Evolutionary conservation across 2,329 filamentous ascomycete genomes (phyloP).

Genomic region (Phyllosticta citriasiana): DNA sequence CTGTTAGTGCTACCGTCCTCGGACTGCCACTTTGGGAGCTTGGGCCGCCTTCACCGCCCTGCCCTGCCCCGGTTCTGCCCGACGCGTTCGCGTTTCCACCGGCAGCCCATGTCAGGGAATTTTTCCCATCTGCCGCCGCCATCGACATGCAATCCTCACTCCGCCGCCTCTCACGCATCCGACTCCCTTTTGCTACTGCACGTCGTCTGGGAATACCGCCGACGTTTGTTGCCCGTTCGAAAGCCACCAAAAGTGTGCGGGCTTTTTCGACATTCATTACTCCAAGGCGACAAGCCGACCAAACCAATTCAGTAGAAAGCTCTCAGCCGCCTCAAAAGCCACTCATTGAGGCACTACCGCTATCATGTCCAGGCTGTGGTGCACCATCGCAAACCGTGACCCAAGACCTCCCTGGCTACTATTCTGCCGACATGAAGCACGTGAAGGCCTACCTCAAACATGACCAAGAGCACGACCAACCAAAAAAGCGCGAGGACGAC

Average conservation of each 20-base stretch:
- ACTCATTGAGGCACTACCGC: constrained; percentile 28
- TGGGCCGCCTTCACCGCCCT: not conserved
- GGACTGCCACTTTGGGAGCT: constrained; percentile 2
- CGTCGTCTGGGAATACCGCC: not conserved
- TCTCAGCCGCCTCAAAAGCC: not conserved
- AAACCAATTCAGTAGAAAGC: not conserved
- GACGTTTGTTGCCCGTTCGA: not conserved
- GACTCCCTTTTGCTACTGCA: not conserved
- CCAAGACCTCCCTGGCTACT: constrained; percentile 47
- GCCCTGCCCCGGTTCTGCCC: not conserved
- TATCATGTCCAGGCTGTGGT: constrained; percentile 53
- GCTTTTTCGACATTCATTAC: not conserved
- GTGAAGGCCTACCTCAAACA: constrained; percentile 31
- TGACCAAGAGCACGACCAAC: constrained; percentile 5
- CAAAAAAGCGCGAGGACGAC: constrained; percentile 23
- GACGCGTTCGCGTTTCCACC: not conserved
- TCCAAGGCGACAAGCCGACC: not conserved
- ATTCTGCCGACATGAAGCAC: constrained; percentile 39
- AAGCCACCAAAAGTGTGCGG: not conserved
- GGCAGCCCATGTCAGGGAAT: not conserved
- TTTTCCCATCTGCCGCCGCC: not conserved
- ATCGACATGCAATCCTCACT: not conserved
- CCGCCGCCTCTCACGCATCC: not conserved
- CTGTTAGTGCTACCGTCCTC: not conserved
- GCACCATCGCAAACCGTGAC: constrained; percentile 49